A percentile compares a stretch with the other conserved stretches of the same genome.
Conservation (phyloP, 345 rosid genomes). For the Citrus mangshanensis region DNA sequence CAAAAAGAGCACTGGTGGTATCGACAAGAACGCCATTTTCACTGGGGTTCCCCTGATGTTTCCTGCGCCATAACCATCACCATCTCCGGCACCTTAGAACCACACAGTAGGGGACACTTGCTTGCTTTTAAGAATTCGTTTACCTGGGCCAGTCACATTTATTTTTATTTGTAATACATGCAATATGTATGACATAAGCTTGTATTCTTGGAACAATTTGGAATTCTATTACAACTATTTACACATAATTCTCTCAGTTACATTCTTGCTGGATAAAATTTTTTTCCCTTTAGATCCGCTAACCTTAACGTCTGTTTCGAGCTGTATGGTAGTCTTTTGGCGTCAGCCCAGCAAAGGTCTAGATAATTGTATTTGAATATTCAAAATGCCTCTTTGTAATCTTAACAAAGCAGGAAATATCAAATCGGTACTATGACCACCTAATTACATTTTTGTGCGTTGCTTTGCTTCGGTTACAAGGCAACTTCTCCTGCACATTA, state of each 20-base stretch:
- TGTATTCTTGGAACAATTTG: slow-evolving; percentile 32
- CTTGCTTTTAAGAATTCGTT: slow-evolving; percentile 17
- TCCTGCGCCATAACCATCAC: slow-evolving; percentile 68
- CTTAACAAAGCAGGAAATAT: neutral
- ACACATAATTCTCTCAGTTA: neutral
- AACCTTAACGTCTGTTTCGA: neutral
- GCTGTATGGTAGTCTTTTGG: neutral
- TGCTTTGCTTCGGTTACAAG: slow-evolving; percentile 6
- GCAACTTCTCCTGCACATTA: neutral
- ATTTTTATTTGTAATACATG: slow-evolving; percentile 22
- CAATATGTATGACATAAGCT: slow-evolving; percentile 26
- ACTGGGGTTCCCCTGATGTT: slow-evolving; percentile 91
- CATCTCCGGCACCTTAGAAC: slow-evolving; percentile 97
- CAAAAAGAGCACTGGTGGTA: slow-evolving; percentile 39
- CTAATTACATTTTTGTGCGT: neutral
- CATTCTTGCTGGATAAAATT: neutral
- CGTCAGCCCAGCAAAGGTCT: neutral
- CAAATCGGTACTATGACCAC: neutral
- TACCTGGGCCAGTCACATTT: slow-evolving; percentile 11
- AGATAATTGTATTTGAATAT: neutral
- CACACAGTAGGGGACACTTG: slow-evolving; percentile 19
- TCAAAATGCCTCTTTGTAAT: neutral
- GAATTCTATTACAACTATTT: slow-evolving; percentile 22
- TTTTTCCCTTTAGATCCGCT: neutral
- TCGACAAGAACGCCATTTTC: slow-evolving; percentile 90